phyloP scores from a whole-genome alignment of 768 basidiomycete genomes.

The Phallus indusiatus region DNA sequence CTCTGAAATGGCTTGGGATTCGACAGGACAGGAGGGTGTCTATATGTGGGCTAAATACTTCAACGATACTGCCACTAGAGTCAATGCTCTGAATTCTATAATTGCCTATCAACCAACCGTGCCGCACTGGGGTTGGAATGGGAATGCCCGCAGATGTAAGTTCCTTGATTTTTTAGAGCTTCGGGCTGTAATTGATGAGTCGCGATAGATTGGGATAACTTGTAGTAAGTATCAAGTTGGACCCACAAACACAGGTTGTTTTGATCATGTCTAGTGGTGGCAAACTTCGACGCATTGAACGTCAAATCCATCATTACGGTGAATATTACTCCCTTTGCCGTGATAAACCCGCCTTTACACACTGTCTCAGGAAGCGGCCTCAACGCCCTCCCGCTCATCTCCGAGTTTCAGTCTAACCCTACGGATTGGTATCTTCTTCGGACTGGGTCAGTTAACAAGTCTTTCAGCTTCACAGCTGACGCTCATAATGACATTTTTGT shows the following conservation, averaged over 20 bases:
- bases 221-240: slow-evolving; percentile 22
- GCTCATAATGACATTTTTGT: too few relatives aligned
- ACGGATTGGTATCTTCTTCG: slow-evolving; percentile 43
- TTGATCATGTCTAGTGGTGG: slow-evolving; percentile 24
- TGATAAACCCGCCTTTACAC: neutral
- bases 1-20: slow-evolving; percentile 50
- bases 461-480: neutral
- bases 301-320: slow-evolving; percentile 47
- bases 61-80: slow-evolving; percentile 40
- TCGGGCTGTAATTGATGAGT: neutral
- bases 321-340: neutral
- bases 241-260: neutral
- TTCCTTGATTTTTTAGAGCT: neutral
- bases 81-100: slow-evolving; percentile 45
- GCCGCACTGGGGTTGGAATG: slow-evolving; percentile 55
- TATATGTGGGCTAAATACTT: slow-evolving; percentile 47
- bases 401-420: slow-evolving; percentile 37
- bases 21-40: slow-evolving; percentile 48
- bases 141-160: slow-evolving; percentile 46
- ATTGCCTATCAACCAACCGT: slow-evolving; percentile 47
- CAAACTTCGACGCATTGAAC: slow-evolving; percentile 44
- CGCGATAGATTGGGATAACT: slow-evolving; percentile 39
- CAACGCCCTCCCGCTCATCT: slow-evolving; percentile 45
- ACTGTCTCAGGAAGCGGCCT: slow-evolving; percentile 33
- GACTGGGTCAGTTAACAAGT: neutral